Conservation (phyloP, 306 rosid genomes). For the Oemleria cerasiformis region DNA sequence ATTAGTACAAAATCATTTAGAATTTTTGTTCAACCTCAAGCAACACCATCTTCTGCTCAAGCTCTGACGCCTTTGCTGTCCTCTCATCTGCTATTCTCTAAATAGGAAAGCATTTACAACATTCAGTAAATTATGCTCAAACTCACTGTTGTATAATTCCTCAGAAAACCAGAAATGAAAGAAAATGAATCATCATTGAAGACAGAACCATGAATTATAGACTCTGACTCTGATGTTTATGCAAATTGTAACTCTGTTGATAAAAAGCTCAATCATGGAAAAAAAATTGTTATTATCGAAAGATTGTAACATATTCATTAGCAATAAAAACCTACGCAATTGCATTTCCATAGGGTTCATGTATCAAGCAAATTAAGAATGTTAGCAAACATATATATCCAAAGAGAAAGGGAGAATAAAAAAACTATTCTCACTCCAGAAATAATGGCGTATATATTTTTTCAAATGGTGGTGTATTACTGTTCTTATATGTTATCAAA, state of each 20-base stretch:
- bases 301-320: neutral
- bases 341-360: neutral
- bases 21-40: constrained; percentile 68
- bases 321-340: neutral
- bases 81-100: constrained; percentile 93
- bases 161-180: constrained; percentile 1
- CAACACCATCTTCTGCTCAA: constrained; percentile 93
- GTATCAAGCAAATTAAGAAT: neutral
- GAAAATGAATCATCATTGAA: neutral
- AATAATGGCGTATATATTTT: neutral
- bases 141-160: constrained; percentile 1
- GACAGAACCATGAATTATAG: neutral
- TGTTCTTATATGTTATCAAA: neutral
- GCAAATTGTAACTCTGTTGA: neutral
- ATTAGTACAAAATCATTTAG: constrained; percentile 1
- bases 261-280: neutral
- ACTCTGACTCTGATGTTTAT: neutral
- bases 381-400: neutral
- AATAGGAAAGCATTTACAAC: constrained; percentile 24
- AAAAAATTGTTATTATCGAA: neutral
- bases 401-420: neutral
- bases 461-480: neutral
- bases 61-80: constrained; percentile 83
- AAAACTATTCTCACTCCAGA: neutral
- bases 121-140: constrained; percentile 22